Evolutionary conservation across 768 basidiomycete genomes (phyloP), one percentile per base, ranked within the genome.

Genomic region (Daedaleopsis sinensis): DNA sequence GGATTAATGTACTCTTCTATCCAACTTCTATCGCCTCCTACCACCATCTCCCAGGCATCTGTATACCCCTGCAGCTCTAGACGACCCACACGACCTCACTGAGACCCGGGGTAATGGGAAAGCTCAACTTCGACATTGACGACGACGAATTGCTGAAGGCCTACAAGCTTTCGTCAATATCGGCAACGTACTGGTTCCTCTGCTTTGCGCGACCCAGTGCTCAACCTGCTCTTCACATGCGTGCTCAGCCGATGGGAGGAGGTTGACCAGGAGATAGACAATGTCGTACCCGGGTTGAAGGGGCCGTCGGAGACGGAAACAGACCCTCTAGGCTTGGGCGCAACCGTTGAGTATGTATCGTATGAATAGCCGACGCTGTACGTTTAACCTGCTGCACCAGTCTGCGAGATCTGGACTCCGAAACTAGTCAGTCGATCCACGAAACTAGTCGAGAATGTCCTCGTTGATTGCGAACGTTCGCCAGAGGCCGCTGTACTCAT

Each of bases 131-230:
- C 66, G 80, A 87, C 50, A 80, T 88, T 27, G 93, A 95, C 73
- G 93, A 95, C 72, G 91, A 86, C 10, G 76, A 89, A 12, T 76
- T 98, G 44, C 84, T 98, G 59, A 94, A 94, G 76, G 83, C 91
- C 2, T 98, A 98, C 71, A 89, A 88, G 62, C 83, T 98, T 48
- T 88, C 89, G 13, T 86, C 86, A 21, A 77, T 94, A 44, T 78
- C 83, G 42, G 95, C 96, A 38, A 86, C 80, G 91, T 93, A 81
- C 68, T 78, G 37, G 13, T 3, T 44, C 38, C 6, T 51, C 10
- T 47, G 2, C 6, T 36, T 55, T 18, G 7, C 4, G 24, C 54
- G 52, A 11, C 21, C 51, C 21, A 18, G 21, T 48, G 46, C 24
- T 53, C 27, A 42, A 42, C 23, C 27, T 36, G 7, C 11, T 38